These are phyloP conservation scores for Pyrus betulifolia DNA, from an alignment of 306 rosid species.

Conservation along the genomic window DNA sequence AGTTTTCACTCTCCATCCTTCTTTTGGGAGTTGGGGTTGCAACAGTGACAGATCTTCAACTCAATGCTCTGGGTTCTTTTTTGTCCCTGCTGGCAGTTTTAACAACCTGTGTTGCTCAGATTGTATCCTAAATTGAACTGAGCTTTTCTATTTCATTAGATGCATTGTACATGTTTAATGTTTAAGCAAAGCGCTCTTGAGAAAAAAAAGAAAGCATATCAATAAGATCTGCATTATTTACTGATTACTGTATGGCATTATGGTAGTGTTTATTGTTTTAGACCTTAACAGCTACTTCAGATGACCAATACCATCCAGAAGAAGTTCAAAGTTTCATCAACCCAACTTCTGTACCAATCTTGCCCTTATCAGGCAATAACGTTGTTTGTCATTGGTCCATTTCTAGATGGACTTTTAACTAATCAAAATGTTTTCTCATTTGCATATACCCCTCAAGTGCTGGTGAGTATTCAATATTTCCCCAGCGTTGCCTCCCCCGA, in stretches of 20 bases:
- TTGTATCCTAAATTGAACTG: slow-evolving; percentile 68
- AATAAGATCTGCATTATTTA: not conserved
- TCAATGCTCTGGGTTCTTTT: slow-evolving; percentile 85
- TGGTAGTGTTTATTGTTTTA: not conserved
- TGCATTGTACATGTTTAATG: not conserved
- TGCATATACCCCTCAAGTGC: slow-evolving; percentile 73
- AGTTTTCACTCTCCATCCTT: slow-evolving; percentile 70
- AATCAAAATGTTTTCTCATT: slow-evolving; percentile 77
- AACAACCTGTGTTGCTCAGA: slow-evolving; percentile 97
- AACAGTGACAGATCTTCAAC: slow-evolving; percentile 94
- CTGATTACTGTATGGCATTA: not conserved
- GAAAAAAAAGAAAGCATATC: not conserved
- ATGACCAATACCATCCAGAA: slow-evolving; percentile 98
- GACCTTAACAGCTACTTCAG: slow-evolving; percentile 62
- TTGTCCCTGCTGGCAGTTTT: slow-evolving; percentile 84
- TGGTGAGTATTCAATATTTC: slow-evolving; percentile 50
- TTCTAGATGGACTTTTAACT: slow-evolving; percentile 75
- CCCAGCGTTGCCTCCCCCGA: not conserved
- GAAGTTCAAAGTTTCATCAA: slow-evolving; percentile 92
- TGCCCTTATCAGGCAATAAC: slow-evolving; percentile 87
- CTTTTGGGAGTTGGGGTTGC: slow-evolving; percentile 94
- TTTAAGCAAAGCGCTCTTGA: not conserved
- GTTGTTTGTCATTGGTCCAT: slow-evolving; percentile 77
- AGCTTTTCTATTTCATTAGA: not conserved
- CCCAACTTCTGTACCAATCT: slow-evolving; percentile 93